These are phyloP conservation scores for Huntiella bhutanensis DNA, from an alignment of 2,329 filamentous ascomycete species.

Conservation along the genomic window DNA sequence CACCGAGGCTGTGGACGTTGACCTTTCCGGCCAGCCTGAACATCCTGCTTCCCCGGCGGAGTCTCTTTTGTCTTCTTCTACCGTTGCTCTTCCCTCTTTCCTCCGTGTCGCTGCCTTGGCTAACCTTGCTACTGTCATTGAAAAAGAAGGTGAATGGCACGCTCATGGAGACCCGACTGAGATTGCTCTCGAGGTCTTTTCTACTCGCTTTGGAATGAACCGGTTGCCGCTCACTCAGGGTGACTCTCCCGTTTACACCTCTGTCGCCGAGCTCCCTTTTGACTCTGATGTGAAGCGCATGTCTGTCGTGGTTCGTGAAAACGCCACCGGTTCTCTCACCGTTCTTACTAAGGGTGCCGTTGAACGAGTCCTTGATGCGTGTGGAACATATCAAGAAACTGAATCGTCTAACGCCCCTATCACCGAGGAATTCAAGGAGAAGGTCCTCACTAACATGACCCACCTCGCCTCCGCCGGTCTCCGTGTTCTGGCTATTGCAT, in stretches of 20 bases:
- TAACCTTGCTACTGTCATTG: constrained; percentile 31
- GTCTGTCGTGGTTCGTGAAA: constrained; percentile 43
- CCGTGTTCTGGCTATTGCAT: constrained; percentile 47
- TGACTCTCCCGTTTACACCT: constrained; percentile 29
- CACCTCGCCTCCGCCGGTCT: constrained; percentile 41
- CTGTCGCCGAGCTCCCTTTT: constrained; percentile 49
- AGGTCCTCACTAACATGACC: constrained; percentile 46
- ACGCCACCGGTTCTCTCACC: constrained; percentile 17
- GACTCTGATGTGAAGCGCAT: constrained; percentile 57
- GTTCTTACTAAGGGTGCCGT: constrained; percentile 46
- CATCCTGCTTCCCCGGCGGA: constrained; percentile 15
- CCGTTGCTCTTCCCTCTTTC: constrained; percentile 27
- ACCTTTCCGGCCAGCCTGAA: constrained; percentile 17
- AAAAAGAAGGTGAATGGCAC: constrained; percentile 31
- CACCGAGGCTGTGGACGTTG: constrained; percentile 22
- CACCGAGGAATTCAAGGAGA: constrained; percentile 30
- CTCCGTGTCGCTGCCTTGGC: constrained; percentile 40
- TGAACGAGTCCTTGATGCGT: constrained; percentile 44
- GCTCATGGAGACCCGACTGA: constrained; percentile 49
- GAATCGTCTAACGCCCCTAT: constrained; percentile 20
- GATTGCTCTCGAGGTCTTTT: constrained; percentile 54
- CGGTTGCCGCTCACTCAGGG: constrained; percentile 31
- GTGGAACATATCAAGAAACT: constrained; percentile 26
- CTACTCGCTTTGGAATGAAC: constrained; percentile 45
- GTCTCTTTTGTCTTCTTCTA: constrained; percentile 23